phyloP scores from a whole-genome alignment of 2,329 filamentous ascomycete species.

The Neonectria coccinea region DNA sequence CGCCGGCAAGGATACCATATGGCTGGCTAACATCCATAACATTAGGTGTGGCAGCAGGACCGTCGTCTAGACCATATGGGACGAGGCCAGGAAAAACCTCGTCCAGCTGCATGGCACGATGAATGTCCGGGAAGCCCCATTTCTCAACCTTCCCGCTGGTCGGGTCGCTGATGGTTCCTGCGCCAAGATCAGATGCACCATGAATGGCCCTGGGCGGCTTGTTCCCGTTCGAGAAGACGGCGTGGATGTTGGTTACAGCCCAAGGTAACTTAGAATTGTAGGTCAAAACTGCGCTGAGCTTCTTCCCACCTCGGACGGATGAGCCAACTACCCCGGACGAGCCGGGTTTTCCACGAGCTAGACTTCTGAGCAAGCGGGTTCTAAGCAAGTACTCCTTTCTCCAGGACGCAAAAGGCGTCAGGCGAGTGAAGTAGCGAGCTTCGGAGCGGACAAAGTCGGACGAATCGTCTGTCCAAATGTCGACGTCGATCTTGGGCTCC shows the following conservation, averaged over 20 bases:
- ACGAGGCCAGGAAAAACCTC: constrained; percentile 80
- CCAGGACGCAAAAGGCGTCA: constrained; percentile 91
- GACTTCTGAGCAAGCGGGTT: constrained; percentile 83
- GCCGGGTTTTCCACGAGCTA: constrained; percentile 83
- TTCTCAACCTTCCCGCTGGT: constrained; percentile 78
- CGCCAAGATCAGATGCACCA: constrained; percentile 81
- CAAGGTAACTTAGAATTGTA: constrained; percentile 88
- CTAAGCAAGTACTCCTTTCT: constrained; percentile 93
- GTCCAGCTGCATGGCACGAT: constrained; percentile 80
- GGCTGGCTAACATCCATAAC: constrained; percentile 90
- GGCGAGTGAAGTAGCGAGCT: constrained; percentile 81
- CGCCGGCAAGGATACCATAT: constrained; percentile 85
- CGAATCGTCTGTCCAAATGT: constrained; percentile 58
- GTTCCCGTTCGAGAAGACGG: constrained; percentile 78
- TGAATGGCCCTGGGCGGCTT: constrained; percentile 84
- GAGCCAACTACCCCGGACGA: constrained; percentile 63
- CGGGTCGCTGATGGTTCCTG: constrained; percentile 86
- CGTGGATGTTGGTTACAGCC: constrained; percentile 83
- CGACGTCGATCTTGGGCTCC: constrained; percentile 50
- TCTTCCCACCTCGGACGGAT: constrained; percentile 69
- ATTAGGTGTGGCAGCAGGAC: constrained; percentile 83
- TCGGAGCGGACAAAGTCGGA: constrained; percentile 74
- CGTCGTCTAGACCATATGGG: constrained; percentile 82
- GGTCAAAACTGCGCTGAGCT: constrained; percentile 79
- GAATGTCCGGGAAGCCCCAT: constrained; percentile 84